phyloP scores from a whole-genome alignment of 2,329 filamentous ascomycete genomes.

The Dactylellina sp. region DNA sequence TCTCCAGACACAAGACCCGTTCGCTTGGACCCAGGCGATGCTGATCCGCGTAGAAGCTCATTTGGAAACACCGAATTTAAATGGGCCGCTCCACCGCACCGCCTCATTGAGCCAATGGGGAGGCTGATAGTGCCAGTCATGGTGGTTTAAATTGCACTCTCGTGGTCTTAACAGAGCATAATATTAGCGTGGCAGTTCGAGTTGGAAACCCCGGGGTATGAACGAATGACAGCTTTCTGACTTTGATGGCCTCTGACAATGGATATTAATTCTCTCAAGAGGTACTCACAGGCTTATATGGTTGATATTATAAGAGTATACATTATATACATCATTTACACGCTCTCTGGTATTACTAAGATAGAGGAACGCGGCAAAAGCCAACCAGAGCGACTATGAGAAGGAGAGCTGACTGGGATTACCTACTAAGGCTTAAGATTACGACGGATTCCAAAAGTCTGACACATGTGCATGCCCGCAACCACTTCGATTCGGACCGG shows the following conservation, averaged over 20 bases:
- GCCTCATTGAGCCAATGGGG: slow-evolving; percentile 18
- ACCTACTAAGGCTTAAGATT: too few species aligned
- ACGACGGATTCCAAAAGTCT: too few species aligned
- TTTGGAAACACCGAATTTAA: slow-evolving; percentile 42
- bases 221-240: slow-evolving; percentile 50
- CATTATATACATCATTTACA: too few species aligned
- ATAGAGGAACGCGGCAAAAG: too few species aligned
- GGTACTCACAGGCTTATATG: background rate
- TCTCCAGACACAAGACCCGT: slow-evolving; percentile 10
- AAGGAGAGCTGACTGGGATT: too few species aligned
- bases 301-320: background rate
- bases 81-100: slow-evolving; percentile 8
- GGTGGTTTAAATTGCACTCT: slow-evolving; percentile 38
- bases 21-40: slow-evolving; percentile 26
- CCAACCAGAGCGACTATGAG: too few species aligned
- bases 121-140: slow-evolving; percentile 17
- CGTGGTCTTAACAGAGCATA: slow-evolving; percentile 38
- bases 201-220: slow-evolving; percentile 12
- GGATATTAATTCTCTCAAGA: slow-evolving; percentile 40
- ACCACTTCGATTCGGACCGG: too few species aligned
- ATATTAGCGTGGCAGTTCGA: slow-evolving; percentile 36
- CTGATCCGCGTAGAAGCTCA: slow-evolving; percentile 30
- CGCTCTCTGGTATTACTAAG: too few species aligned
- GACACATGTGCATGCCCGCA: too few species aligned
- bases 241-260: slow-evolving; percentile 34